Conservation (phyloP, 176 grass and related monocot genomes). For the Themeda triandra region DNA sequence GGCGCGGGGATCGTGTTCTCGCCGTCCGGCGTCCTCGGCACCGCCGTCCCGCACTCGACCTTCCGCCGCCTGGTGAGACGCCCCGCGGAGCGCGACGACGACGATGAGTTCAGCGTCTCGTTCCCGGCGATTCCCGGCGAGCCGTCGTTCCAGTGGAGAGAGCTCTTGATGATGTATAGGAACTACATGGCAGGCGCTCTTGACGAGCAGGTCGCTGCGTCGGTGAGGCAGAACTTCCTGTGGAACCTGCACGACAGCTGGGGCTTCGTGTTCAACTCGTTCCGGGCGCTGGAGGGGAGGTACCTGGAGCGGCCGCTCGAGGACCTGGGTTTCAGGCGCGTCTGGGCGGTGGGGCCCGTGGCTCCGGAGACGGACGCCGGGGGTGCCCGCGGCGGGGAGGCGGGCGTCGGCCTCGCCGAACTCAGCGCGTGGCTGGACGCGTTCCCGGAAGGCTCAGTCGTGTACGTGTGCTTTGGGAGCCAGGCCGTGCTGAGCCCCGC, state of each 20-base stretch:
- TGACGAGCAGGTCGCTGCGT: conserved; percentile 19
- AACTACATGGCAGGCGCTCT: conserved; percentile 28
- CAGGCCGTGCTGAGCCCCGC: conserved; percentile 29
- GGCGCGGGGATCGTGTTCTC: conserved; percentile 54
- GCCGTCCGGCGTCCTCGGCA: conserved; percentile 45
- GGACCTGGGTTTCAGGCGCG: conserved; percentile 42
- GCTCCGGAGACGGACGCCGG: conserved; percentile 12
- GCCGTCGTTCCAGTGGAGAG: conserved; percentile 42
- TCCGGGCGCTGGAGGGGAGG: conserved; percentile 37
- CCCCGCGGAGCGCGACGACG: conserved; percentile 4
- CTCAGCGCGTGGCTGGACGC: conserved; percentile 47
- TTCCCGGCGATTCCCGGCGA: conserved; percentile 43
- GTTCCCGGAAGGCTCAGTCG: conserved; percentile 39
- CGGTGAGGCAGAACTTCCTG: conserved; percentile 46
- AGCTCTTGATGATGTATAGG: conserved; percentile 36
- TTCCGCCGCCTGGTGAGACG: conserved; percentile 23
- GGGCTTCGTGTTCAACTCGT: conserved; percentile 51
- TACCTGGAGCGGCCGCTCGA: conserved; percentile 42
- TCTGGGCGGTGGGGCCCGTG: conserved; percentile 56
- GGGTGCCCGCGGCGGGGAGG: not conserved
- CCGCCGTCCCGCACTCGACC: conserved; percentile 38
- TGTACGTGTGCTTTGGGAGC: conserved; percentile 69
- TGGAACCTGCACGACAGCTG: conserved; percentile 44
- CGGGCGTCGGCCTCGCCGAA: not conserved
- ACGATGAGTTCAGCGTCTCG: conserved; percentile 15